Base-by-base conservation (phyloP, 2,329 filamentous ascomycete genomes). In the Claviceps monticola region DNA sequence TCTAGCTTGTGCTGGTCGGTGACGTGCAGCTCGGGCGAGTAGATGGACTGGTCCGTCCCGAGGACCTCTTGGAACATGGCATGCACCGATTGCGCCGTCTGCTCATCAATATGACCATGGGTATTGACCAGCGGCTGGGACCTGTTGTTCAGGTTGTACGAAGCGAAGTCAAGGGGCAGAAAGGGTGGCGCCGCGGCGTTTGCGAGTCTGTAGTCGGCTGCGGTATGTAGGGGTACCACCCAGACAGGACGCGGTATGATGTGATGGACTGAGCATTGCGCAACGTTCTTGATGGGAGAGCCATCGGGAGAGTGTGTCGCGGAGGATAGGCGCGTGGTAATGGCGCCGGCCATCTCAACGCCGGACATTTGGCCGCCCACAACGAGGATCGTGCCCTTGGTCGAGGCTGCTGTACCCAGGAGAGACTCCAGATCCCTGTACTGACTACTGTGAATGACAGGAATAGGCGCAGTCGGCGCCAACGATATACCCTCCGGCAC, bases 321-420 rank as follows among this genome's bases (percentile, higher is more conserved):
- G 5, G 80, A 80, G 0, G 86, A 90, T 1, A 91, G 65, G 55
- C 89, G 80, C 4, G 80, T 73, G 11, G 85, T 86, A 48, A 90
- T 78, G 2, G 82, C 81, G 9, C 80, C 82, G 0, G 86, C 83
- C 48, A 84, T 83, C 68, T 94, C 88, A 5, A 86, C 78, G 0
- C 86, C 87, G 2, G 86, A 91, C 76, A 93, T 89, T 59, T 89
- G 86, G 0, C 86, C 87, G 0, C 88, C 88, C 1, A 89, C 78
- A 0, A 94, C 72, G 1, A 88, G 71, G 16, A 93, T 80, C 60
- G 82, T 86, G 17, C 78, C 76, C 1, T 72, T 71, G 0, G 60
- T 59, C 4, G 56, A 51, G 2, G 68, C 62, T 0, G 65, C 58
- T 11, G 66, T 61, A 0, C 66, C 67, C 1, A 83, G 58, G 2